Conservation (phyloP, 2,329 filamentous ascomycete genomes). For the Colletotrichum noveboracense region DNA sequence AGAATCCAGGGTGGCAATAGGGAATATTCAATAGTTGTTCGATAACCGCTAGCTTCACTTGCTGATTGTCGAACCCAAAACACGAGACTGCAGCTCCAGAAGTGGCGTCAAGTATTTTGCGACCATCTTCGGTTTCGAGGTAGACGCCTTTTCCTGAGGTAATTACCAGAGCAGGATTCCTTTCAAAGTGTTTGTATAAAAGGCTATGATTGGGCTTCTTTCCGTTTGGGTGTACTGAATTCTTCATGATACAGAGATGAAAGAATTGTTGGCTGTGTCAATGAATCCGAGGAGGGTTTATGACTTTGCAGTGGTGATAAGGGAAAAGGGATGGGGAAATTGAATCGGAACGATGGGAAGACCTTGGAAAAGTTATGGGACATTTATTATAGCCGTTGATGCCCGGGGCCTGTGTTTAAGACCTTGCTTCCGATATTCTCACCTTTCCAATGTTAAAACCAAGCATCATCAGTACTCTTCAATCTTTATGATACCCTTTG, state of each 20-base stretch:
- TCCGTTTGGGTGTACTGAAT: not conserved
- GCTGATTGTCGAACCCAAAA: not conserved
- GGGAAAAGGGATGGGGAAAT: not conserved
- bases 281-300: not conserved
- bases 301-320: not conserved
- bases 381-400: not conserved
- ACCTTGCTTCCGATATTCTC: not conserved
- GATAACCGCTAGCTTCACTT: not conserved
- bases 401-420: not conserved
- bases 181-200: not conserved
- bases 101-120: not conserved
- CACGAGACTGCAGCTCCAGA: not conserved
- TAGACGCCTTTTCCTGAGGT: not conserved
- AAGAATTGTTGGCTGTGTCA: not conserved
- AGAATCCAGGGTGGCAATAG: not conserved
- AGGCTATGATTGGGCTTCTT: not conserved
- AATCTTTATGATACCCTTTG: not conserved
- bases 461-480: not conserved
- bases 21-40: not conserved
- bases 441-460: not conserved
- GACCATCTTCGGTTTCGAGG: not conserved
- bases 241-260: not conserved
- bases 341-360: not conserved
- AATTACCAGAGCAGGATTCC: not conserved
- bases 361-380: not conserved